Evolutionary conservation across 2,329 filamentous ascomycete genomes (phyloP).

Genomic region (Sporothrix variecibatus): DNA sequence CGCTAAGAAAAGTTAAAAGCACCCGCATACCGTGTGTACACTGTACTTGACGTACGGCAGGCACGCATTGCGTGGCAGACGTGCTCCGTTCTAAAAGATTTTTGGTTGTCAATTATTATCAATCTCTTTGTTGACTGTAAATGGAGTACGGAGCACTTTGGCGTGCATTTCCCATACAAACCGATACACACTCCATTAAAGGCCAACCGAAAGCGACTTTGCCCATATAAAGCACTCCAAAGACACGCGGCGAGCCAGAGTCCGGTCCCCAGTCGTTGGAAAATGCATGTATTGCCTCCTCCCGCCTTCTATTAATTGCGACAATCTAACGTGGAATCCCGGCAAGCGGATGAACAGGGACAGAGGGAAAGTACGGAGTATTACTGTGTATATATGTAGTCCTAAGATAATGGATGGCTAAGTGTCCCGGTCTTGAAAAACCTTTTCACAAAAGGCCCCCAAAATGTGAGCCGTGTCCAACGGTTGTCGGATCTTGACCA

Average conservation of each 20-base stretch:
- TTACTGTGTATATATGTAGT: not conserved
- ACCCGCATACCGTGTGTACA: not conserved
- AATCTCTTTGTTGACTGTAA: not conserved
- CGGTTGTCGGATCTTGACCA: not conserved
- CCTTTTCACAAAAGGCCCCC: too few species aligned
- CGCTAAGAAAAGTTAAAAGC: not conserved
- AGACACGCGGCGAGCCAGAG: not conserved
- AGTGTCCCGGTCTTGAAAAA: not conserved
- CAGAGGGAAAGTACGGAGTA: not conserved
- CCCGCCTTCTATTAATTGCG: slow-evolving; percentile 4
- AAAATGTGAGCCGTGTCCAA: not conserved
- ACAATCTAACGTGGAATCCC: not conserved
- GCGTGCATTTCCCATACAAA: not conserved
- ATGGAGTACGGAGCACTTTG: not conserved
- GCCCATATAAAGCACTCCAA: not conserved
- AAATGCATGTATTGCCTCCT: not conserved
- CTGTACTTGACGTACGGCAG: not conserved
- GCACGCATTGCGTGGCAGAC: not conserved
- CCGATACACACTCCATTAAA: not conserved
- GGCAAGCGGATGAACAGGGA: slow-evolving; percentile 17
- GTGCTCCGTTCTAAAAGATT: not conserved
- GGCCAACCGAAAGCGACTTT: not conserved
- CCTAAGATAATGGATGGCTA: not conserved
- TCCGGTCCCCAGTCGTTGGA: not conserved
- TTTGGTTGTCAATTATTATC: not conserved